phyloP scores from a whole-genome alignment of 352 stramenopile genomes.

The Pythium brassicae region DNA sequence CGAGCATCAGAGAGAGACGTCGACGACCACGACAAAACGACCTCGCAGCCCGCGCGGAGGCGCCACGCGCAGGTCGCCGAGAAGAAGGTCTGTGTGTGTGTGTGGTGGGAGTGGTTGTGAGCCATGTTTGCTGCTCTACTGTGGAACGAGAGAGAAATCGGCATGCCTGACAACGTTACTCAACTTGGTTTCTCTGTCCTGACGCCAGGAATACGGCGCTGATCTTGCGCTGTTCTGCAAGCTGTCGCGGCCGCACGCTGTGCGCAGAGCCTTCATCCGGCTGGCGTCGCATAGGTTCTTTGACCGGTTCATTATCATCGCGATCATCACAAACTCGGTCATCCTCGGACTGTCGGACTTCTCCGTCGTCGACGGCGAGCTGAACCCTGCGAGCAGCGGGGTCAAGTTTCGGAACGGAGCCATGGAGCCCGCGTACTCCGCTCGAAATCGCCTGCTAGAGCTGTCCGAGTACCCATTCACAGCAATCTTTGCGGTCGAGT shows the following conservation, averaged over 20 bases:
- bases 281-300: constrained; percentile 64
- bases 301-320: constrained; percentile 80
- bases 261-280: constrained; percentile 46
- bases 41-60: neutral
- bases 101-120: neutral
- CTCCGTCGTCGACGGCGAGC: constrained; percentile 49
- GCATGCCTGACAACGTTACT: too few species aligned
- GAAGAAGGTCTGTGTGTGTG: constrained; percentile 10
- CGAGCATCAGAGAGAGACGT: constrained; percentile 4
- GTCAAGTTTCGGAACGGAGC: constrained; percentile 28
- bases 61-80: constrained; percentile 9
- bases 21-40: constrained; percentile 7
- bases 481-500: constrained; percentile 84
- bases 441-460: constrained; percentile 57
- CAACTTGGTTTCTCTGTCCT: neutral
- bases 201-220: constrained; percentile 33
- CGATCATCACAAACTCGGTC: constrained; percentile 85
- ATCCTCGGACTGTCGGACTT: constrained; percentile 86
- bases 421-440: constrained; percentile 37
- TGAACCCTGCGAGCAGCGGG: constrained; percentile 59
- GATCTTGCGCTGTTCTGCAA: constrained; percentile 38
- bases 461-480: constrained; percentile 85
- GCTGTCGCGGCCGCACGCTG: constrained; percentile 38
- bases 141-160: too few species aligned
- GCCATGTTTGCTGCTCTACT: neutral